These are phyloP conservation scores for Apiospora rasikravindrae DNA, from an alignment of 2,329 filamentous ascomycete species.

Conservation along the genomic window DNA sequence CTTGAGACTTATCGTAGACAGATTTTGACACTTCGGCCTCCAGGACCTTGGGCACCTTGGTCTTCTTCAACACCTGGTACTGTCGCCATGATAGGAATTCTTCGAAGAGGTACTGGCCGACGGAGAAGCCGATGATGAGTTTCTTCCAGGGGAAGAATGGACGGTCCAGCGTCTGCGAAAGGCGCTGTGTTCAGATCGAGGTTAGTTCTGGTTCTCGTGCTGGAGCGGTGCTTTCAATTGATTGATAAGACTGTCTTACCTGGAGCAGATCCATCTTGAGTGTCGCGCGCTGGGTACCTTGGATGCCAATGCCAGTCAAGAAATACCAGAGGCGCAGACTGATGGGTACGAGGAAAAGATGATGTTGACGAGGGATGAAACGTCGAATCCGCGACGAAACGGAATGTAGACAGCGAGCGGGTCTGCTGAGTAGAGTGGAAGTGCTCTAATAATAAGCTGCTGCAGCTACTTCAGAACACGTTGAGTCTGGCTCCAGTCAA, in stretches of 20 bases:
- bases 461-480: neutral
- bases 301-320: neutral
- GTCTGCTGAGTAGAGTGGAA: neutral
- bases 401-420: too few relatives aligned
- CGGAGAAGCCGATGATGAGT: slow-evolving; percentile 90
- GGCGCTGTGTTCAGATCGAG: slow-evolving; percentile 54
- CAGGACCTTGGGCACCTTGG: slow-evolving; percentile 82
- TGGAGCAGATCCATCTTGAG: slow-evolving; percentile 42
- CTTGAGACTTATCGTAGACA: slow-evolving; percentile 94
- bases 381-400: neutral
- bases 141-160: slow-evolving; percentile 97
- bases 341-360: neutral
- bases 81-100: slow-evolving; percentile 88
- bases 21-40: slow-evolving; percentile 86
- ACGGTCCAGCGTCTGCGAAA: slow-evolving; percentile 86
- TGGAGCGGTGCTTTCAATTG: neutral
- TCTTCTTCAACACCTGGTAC: slow-evolving; percentile 83
- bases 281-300: neutral
- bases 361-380: slow-evolving; percentile 2
- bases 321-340: neutral
- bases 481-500: neutral
- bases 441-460: neutral
- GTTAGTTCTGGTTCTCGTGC: neutral
- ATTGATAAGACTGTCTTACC: slow-evolving; percentile 28
- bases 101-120: slow-evolving; percentile 91